Evolutionary conservation across 257 asterid genomes (phyloP).

Genomic region (Lavandula angustifolia): DNA sequence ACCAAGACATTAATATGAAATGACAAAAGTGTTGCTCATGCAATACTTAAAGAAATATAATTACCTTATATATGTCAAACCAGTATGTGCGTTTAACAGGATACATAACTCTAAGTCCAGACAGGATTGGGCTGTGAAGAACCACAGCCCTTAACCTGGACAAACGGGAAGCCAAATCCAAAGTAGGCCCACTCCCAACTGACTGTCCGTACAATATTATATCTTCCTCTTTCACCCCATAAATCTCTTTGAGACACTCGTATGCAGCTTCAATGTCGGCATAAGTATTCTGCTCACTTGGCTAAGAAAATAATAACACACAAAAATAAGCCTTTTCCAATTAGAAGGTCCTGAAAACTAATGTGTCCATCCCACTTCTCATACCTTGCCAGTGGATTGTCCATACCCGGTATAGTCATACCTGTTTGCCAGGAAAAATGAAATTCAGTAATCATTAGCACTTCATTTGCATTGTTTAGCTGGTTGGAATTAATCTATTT

Average conservation of each 20-base stretch:
- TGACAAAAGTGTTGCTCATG: slow-evolving; percentile 21
- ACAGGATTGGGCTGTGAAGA: slow-evolving; percentile 93
- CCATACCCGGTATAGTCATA: slow-evolving; percentile 98
- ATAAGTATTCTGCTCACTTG: slow-evolving; percentile 90
- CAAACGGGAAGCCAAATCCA: slow-evolving; percentile 84
- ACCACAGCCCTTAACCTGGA: slow-evolving; percentile 86
- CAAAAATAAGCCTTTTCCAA: slow-evolving; percentile 31
- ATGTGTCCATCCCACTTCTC: slow-evolving; percentile 32
- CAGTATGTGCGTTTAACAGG: slow-evolving; percentile 92
- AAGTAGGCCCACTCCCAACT: slow-evolving; percentile 95
- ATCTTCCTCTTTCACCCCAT: slow-evolving; percentile 87
- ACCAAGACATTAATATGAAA: slow-evolving; percentile 25
- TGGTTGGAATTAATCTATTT: background rate
- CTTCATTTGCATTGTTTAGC: slow-evolving; percentile 27
- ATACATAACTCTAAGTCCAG: slow-evolving; percentile 95
- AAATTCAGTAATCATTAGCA: slow-evolving; percentile 26
- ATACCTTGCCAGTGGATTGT: slow-evolving; percentile 90
- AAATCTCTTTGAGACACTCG: slow-evolving; percentile 75
- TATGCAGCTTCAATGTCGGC: slow-evolving; percentile 94
- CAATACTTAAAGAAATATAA: slow-evolving; percentile 10
- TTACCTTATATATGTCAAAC: slow-evolving; percentile 96
- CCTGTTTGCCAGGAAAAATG: slow-evolving; percentile 45
- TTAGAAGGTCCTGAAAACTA: slow-evolving; percentile 23
- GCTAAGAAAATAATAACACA: slow-evolving; percentile 46
- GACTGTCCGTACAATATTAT: slow-evolving; percentile 91